Evolutionary conservation across 441 rosid genomes (phyloP).

Genomic region (Erodium moschatum): DNA sequence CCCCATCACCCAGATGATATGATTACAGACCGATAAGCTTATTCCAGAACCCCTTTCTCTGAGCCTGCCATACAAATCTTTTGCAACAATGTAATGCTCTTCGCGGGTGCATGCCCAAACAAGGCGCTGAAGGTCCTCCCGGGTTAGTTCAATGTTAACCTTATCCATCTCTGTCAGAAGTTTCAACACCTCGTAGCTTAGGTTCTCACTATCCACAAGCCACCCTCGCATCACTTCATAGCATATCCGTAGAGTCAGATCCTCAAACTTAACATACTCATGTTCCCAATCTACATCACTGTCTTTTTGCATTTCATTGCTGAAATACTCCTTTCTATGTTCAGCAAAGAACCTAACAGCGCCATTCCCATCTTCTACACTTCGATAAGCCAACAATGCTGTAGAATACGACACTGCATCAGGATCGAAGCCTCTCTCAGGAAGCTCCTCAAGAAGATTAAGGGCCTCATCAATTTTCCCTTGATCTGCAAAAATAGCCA

Average conservation of each 20-base stretch:
- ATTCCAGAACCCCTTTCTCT: constrained; percentile 50
- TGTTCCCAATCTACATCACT: constrained; percentile 43
- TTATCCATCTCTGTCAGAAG: constrained; percentile 61
- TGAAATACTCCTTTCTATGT: constrained; percentile 43
- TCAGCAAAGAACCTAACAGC: constrained; percentile 60
- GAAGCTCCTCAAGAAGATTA: constrained; percentile 47
- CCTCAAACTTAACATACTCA: constrained; percentile 55
- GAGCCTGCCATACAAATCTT: constrained; percentile 58
- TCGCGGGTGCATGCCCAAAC: constrained; percentile 81
- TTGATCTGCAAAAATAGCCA: constrained; percentile 54
- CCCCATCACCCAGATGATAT: constrained; percentile 85
- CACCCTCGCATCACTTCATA: constrained; percentile 75
- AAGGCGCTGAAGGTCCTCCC: constrained; percentile 65
- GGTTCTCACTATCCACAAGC: constrained; percentile 50
- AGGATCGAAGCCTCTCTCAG: constrained; percentile 44
- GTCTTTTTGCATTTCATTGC: constrained; percentile 47
- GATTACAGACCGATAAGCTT: constrained; percentile 79
- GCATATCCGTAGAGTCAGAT: constrained; percentile 55
- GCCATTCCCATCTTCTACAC: constrained; percentile 70
- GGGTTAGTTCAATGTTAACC: constrained; percentile 39
- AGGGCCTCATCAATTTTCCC: constrained; percentile 51
- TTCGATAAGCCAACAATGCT: constrained; percentile 62
- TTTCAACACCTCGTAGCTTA: constrained; percentile 43
- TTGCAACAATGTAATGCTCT: constrained; percentile 55
- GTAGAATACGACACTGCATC: constrained; percentile 62